These are phyloP conservation scores for Basidiobolus meristosporus DNA, from an alignment of 371 early-diverging fungal species.

Conservation along the genomic window DNA sequence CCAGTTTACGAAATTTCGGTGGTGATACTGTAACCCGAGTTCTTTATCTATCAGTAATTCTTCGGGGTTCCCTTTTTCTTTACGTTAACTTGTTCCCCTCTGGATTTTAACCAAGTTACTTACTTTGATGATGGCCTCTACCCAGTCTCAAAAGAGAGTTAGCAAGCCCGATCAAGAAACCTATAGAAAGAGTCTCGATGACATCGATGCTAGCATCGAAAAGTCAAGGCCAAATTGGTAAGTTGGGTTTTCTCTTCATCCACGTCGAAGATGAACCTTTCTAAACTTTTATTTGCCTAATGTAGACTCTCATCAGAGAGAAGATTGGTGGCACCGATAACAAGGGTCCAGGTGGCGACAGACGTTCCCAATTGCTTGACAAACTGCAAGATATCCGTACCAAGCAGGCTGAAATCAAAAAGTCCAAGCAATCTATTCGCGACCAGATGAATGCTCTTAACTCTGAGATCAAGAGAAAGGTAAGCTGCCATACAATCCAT, in stretches of 20 bases:
- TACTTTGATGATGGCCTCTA: too few relatives aligned
- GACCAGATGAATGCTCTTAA: conserved; percentile 45
- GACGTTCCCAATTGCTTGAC: conserved; percentile 31
- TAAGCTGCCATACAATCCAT: conserved; percentile 11
- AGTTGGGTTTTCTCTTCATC: conserved; percentile 5
- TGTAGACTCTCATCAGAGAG: conserved; percentile 32
- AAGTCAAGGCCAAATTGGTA: conserved; percentile 29
- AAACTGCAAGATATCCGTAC: conserved; percentile 43
- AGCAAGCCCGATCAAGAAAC: conserved; percentile 24
- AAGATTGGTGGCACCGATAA: conserved; percentile 22
- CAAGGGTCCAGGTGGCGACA: conserved; percentile 14
- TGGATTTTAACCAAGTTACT: too few relatives aligned
- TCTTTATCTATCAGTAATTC: too few relatives aligned
- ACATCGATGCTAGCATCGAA: conserved; percentile 28
- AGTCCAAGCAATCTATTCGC: conserved; percentile 26
- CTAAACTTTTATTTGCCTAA: not conserved
- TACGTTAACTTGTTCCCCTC: too few relatives aligned
- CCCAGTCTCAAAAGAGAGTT: conserved; percentile 1
- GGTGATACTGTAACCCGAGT: too few relatives aligned
- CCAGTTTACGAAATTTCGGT: too few relatives aligned
- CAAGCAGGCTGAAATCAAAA: conserved; percentile 26
- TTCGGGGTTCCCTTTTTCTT: too few relatives aligned
- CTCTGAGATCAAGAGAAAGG: conserved; percentile 56
- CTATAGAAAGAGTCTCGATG: conserved; percentile 20
- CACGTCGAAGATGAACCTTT: too few relatives aligned